These are phyloP conservation scores for Penicillium sp. DNA, from an alignment of 2,329 filamentous ascomycete genomes.

Conservation along the genomic window DNA sequence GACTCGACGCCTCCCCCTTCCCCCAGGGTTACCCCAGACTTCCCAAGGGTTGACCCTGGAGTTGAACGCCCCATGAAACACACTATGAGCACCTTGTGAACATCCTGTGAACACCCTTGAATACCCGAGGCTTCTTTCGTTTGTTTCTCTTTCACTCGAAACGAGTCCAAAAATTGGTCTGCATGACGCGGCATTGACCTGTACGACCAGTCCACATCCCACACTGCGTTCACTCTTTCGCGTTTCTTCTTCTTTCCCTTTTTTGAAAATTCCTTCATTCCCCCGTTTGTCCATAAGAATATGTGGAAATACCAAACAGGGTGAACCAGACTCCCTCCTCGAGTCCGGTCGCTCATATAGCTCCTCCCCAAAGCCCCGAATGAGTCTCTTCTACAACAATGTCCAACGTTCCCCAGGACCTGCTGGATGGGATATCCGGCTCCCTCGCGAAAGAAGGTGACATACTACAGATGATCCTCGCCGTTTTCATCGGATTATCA, in stretches of 20 bases:
- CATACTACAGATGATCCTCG: conserved; percentile 25
- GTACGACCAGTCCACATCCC: conserved; percentile 3
- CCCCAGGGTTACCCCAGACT: background rate
- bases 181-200: background rate
- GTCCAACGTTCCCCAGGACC: conserved; percentile 22
- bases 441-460: conserved; percentile 26
- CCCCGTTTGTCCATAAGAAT: background rate
- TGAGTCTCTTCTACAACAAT: conserved; percentile 1
- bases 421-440: conserved; percentile 34
- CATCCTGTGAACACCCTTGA: background rate
- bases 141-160: background rate
- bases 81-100: background rate
- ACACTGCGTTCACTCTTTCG: background rate
- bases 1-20: background rate
- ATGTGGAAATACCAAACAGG: conserved; percentile 24
- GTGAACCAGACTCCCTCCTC: conserved; percentile 12
- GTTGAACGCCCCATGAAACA: background rate
- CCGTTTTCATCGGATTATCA: conserved; percentile 42
- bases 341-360: conserved; percentile 2
- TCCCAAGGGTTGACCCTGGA: background rate
- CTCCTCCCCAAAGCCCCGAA: background rate
- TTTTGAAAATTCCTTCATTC: background rate
- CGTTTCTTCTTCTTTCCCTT: background rate
- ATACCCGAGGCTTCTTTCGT: background rate
- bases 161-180: background rate